Evolutionary conservation across 2,329 filamentous ascomycete genomes (phyloP), one percentile per base, ranked within the genome.

Genomic region (Microcera coccophila): DNA sequence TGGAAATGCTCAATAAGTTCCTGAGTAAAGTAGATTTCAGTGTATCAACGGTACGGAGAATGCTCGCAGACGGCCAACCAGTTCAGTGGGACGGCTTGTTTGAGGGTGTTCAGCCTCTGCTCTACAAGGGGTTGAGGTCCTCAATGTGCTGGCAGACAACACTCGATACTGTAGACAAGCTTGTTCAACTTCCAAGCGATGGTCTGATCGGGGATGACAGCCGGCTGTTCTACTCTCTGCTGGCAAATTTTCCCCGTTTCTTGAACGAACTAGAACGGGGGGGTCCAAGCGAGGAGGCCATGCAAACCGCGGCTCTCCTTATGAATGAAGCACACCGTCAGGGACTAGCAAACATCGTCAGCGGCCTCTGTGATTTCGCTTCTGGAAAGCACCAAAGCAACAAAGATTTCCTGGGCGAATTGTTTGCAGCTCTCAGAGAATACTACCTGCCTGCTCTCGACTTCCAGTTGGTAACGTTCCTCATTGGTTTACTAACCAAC

Each of bases 51-150:
- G 80, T 94, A 3, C 76, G 91, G 29, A 74, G 78, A 17, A 70
- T 85, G 35, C 75, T 98, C 22, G 73, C 84, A 42, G 87, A 94
- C 18, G 87, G 83, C 14, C 84, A 87, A 51, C 93, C 93, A 2
- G 74, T 80, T 2, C 85, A 84, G 52, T 98, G 94, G 93, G 89
- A 96, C 56, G 89, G 89, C 2, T 68, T 74, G 1, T 97, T 97
- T 56, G 85, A 93, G 47, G 93, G 94, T 3, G 70, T 98, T 8
- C 87, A 95, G 49, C 79, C 84, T 4, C 69, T 97, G 35, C 75
- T 96, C 1, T 91, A 95, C 70, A 97, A 97, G 63, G 94, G 93
- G 1, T 69, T 97, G 20, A 83, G 91, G 42, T 98, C 93, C 1
- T 90, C 89, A 1, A 66, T 84, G 7, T 95, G 89, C 46, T 79